Conservation (phyloP, 176 grass and related monocot species). For the Zoysia pacifica region DNA sequence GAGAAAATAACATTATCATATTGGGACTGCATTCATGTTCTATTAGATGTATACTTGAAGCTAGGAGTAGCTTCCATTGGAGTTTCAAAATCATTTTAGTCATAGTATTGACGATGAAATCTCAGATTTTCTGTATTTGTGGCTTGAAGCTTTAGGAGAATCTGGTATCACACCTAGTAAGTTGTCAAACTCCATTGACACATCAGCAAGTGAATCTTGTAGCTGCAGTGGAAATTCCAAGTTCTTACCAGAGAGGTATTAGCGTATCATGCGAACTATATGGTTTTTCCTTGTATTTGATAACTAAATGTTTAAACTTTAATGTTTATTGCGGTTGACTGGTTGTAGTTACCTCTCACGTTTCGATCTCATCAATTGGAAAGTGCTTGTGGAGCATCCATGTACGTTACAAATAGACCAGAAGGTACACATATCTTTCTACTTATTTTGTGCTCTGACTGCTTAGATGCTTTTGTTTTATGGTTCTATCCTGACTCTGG, state of each 20-base stretch:
- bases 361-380: slow-evolving; percentile 86
- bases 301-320: background rate
- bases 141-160: slow-evolving; percentile 86
- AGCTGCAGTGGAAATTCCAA: slow-evolving; percentile 36
- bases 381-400: slow-evolving; percentile 76
- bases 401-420: slow-evolving; percentile 50
- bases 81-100: slow-evolving; percentile 17
- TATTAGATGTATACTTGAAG: background rate
- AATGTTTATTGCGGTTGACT: background rate
- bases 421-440: slow-evolving; percentile 73
- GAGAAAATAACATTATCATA: background rate
- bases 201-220: slow-evolving; percentile 27
- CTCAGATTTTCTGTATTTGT: slow-evolving; percentile 35
- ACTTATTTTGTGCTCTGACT: slow-evolving; percentile 33
- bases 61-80: slow-evolving; percentile 15
- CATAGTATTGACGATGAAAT: background rate
- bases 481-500: slow-evolving; percentile 79
- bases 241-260: slow-evolving; percentile 85
- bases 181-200: slow-evolving; percentile 46
- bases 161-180: slow-evolving; percentile 77
- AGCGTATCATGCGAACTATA: slow-evolving; percentile 27
- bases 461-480: slow-evolving; percentile 20
- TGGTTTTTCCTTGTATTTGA: slow-evolving; percentile 17
- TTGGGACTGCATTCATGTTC: background rate
- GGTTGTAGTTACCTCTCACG: slow-evolving; percentile 71